These are phyloP conservation scores for Sergeia podlipaevii DNA, from an alignment of 208 protist genomes.

Conservation along the genomic window DNA sequence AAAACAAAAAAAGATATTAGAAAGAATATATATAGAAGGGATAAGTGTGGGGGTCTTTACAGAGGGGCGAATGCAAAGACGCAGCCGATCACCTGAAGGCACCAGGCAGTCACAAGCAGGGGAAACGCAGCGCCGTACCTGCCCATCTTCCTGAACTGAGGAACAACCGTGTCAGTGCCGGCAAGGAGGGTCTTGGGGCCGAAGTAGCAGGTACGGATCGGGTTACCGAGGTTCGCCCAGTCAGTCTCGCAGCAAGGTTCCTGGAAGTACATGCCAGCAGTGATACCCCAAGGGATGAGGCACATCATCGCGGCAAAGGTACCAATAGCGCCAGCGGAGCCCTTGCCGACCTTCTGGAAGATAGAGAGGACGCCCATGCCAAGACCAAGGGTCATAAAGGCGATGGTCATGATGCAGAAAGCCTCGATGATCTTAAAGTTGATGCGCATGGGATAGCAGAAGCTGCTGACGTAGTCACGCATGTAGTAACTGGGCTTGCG, in stretches of 20 bases:
- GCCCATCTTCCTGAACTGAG: conserved; percentile 30
- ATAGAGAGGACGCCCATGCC: conserved; percentile 15
- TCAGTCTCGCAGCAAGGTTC: conserved; percentile 35
- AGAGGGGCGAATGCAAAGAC: conserved; percentile 25
- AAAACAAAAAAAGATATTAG: conserved; percentile 5
- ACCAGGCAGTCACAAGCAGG: conserved; percentile 39
- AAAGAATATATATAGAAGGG: neutral
- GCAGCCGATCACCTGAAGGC: conserved; percentile 34
- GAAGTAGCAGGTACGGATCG: conserved; percentile 14
- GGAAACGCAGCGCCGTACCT: conserved; percentile 43
- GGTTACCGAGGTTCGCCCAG: conserved; percentile 14
- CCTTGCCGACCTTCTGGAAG: conserved; percentile 23
- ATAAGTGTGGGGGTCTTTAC: conserved; percentile 8
- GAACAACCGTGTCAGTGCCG: conserved; percentile 13
- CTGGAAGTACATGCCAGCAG: conserved; percentile 41
- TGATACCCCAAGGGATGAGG: conserved; percentile 41
- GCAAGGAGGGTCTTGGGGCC: conserved; percentile 3
- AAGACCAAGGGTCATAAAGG: conserved; percentile 30
- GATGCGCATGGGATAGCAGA: conserved; percentile 41
- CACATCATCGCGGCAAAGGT: conserved; percentile 19
- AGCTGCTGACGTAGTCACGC: conserved; percentile 31
- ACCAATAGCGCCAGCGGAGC: conserved; percentile 20
- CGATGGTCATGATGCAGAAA: conserved; percentile 61
- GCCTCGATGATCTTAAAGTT: conserved; percentile 46
- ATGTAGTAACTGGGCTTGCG: conserved; percentile 26